Evolutionary conservation across 2,329 filamentous ascomycete genomes (phyloP).

Genomic region (Aphanocladium album): DNA sequence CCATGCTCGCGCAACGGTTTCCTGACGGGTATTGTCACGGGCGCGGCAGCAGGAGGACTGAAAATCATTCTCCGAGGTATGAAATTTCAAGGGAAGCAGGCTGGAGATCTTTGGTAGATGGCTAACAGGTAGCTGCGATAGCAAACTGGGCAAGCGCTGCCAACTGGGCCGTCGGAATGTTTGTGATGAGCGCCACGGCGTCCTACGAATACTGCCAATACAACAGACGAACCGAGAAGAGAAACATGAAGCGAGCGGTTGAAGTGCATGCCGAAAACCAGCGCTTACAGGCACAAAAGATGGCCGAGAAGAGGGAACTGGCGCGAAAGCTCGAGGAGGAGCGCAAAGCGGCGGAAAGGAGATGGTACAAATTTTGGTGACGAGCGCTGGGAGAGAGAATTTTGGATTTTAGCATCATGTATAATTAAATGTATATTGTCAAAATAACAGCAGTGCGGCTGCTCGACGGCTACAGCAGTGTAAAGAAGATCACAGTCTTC

Average conservation of each 20-base stretch:
- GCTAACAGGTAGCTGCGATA: not conserved
- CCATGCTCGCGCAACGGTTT: conserved; percentile 83
- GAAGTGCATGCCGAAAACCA: conserved; percentile 56
- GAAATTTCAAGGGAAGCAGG: not conserved
- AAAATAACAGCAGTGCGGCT: conserved; percentile 1
- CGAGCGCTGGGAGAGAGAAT: not conserved
- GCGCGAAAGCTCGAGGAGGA: conserved; percentile 32
- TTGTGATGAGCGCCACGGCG: conserved; percentile 62
- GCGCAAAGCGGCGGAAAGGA: conserved; percentile 31
- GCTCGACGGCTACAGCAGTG: not conserved
- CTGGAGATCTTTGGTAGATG: not conserved
- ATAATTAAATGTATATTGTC: conserved; percentile 10
- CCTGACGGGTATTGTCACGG: conserved; percentile 75
- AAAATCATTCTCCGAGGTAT: conserved; percentile 71
- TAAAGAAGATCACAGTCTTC: not conserved
- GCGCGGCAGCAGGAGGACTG: conserved; percentile 69
- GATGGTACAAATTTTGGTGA: conserved; percentile 57
- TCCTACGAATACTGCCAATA: conserved; percentile 84
- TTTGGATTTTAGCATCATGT: conserved; percentile 2
- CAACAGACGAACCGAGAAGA: conserved; percentile 66
- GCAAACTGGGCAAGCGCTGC: conserved; percentile 44
- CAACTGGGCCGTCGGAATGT: conserved; percentile 82
- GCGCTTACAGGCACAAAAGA: conserved; percentile 38
- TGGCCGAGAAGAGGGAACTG: conserved; percentile 29
- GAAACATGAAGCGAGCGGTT: conserved; percentile 79